phyloP scores from a whole-genome alignment of 2,329 filamentous ascomycete species.

The Aotearoamyces nothofagi region DNA sequence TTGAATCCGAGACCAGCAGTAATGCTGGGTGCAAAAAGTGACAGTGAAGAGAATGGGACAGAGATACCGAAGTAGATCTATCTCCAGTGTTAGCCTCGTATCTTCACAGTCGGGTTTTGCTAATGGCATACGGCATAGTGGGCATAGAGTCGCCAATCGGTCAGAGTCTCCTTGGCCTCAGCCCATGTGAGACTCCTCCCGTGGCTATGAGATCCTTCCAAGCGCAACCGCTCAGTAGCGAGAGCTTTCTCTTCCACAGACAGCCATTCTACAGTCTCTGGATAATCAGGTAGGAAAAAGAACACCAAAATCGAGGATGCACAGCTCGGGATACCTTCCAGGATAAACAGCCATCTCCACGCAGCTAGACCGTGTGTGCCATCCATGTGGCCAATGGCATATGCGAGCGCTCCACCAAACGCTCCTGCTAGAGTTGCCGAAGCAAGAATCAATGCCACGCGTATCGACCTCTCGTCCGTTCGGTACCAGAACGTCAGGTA shows the following conservation, averaged over 20 bases:
- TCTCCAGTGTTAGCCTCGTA: no score
- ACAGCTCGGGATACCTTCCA: conserved; percentile 26
- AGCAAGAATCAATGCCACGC: conserved; percentile 17
- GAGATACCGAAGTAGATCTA: conserved; percentile 34
- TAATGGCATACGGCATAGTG: conserved; percentile 35
- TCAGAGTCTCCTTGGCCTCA: conserved; percentile 29
- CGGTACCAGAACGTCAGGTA: conserved; percentile 19
- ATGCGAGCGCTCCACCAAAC: conserved; percentile 18
- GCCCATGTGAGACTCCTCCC: conserved; percentile 29
- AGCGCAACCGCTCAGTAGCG: conserved; percentile 23
- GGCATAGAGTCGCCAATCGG: conserved; percentile 33
- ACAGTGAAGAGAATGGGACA: conserved; percentile 41
- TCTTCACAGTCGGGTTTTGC: no score
- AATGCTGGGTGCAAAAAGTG: conserved; percentile 48
- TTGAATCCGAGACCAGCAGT: conserved; percentile 38
- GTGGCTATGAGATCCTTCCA: conserved; percentile 25
- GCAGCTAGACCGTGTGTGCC: conserved; percentile 11
- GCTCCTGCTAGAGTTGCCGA: conserved; percentile 18
- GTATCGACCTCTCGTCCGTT: conserved; percentile 14
- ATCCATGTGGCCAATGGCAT: conserved; percentile 17
- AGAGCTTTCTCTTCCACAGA: conserved; percentile 26
- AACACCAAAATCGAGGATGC: conserved; percentile 27
- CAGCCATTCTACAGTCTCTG: conserved; percentile 30
- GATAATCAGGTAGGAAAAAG: conserved; percentile 32
- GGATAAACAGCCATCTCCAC: conserved; percentile 18